These are phyloP conservation scores for Coix lacrymajobi DNA, from an alignment of 176 grass and related monocot species.

Conservation along the genomic window DNA sequence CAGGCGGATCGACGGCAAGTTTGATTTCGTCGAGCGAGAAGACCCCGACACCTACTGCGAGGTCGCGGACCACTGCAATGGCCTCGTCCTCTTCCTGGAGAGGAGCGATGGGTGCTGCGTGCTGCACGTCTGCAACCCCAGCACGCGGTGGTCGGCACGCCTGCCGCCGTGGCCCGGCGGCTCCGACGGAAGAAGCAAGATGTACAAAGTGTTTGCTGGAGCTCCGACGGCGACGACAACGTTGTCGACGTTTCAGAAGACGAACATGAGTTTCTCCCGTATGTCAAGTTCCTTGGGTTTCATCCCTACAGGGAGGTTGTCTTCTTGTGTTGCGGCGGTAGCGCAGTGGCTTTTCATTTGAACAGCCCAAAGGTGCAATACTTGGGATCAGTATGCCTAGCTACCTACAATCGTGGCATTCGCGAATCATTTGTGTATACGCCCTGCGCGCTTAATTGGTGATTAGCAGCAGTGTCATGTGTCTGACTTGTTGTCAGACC, in stretches of 20 bases:
- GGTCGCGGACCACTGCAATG: background rate
- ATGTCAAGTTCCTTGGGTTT: background rate
- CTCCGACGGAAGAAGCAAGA: background rate
- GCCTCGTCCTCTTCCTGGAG: background rate
- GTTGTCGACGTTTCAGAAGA: background rate
- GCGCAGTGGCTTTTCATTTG: background rate
- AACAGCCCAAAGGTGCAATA: background rate
- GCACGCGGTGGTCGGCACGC: background rate
- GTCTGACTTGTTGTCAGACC: no score
- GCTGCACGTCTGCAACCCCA: background rate
- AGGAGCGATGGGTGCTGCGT: rapidly evolving
- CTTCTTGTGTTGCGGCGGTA: background rate
- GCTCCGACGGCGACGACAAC: background rate
- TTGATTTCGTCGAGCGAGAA: background rate
- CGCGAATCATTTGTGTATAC: background rate
- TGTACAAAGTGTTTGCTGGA: background rate
- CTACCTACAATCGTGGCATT: no score
- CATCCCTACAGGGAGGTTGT: background rate
- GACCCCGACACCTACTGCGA: no score
- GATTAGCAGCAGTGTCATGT: background rate
- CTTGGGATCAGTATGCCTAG: background rate
- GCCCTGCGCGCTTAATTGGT: background rate
- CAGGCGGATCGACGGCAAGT: background rate
- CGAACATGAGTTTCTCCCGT: no score
- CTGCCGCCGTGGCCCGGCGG: background rate